phyloP scores from a whole-genome alignment of 2,329 filamentous ascomycete species.

The Sphaerostilbella broomeana region DNA sequence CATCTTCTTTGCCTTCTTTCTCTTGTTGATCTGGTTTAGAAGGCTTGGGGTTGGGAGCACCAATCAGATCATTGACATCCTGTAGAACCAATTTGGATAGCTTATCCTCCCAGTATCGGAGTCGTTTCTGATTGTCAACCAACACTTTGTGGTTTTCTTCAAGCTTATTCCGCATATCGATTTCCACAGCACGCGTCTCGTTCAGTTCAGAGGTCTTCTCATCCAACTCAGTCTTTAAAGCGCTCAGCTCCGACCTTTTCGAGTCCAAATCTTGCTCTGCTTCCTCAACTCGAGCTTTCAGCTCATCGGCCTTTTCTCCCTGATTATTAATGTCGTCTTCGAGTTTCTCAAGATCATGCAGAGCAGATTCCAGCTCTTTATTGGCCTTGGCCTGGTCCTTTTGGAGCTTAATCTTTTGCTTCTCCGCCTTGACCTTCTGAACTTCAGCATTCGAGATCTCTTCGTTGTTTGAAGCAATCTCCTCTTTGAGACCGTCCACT shows the following conservation, averaged over 20 bases:
- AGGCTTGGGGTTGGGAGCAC: constrained; percentile 27
- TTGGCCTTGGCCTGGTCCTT: constrained; percentile 74
- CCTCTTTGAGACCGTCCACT: constrained; percentile 81
- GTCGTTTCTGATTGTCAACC: constrained; percentile 75
- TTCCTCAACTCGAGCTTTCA: constrained; percentile 68
- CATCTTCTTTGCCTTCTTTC: constrained; percentile 13
- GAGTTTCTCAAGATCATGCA: constrained; percentile 67
- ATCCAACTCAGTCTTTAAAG: constrained; percentile 79
- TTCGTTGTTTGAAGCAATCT: constrained; percentile 74
- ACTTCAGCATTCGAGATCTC: constrained; percentile 82
- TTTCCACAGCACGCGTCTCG: constrained; percentile 79
- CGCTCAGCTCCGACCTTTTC: constrained; percentile 74
- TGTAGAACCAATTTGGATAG: constrained; percentile 76
- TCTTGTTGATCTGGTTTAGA: constrained; percentile 22
- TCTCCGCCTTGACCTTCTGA: constrained; percentile 85
- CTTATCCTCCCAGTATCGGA: constrained; percentile 85
- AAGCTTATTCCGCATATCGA: constrained; percentile 97
- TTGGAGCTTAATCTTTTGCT: constrained; percentile 79
- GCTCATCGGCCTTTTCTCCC: constrained; percentile 64
- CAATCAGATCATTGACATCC: constrained; percentile 64
- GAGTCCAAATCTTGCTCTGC: constrained; percentile 70
- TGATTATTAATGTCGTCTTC: constrained; percentile 75
- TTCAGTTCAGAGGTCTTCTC: constrained; percentile 81
- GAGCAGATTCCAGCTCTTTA: constrained; percentile 68
- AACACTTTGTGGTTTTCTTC: constrained; percentile 93